Evolutionary conservation across 192 early-diverging fungal genomes (phyloP), one percentile per base, ranked within the genome.

Genomic region (Umbelopsis ramanniana): DNA sequence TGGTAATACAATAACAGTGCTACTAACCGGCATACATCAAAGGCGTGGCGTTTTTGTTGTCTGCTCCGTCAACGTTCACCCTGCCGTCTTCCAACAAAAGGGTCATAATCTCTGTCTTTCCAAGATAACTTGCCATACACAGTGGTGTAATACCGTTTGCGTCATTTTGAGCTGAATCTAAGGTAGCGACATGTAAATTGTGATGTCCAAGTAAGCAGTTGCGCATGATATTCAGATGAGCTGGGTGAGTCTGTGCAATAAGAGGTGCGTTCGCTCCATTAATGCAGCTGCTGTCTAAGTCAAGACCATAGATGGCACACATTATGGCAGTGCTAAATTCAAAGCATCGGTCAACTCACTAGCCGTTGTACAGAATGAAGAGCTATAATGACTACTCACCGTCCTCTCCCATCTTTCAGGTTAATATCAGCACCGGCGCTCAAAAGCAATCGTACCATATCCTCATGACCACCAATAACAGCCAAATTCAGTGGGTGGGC

Each of bases 11-110:
- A 35, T 10, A 10, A 15, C 15, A 2, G 29, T 9, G 38, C 21
- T 24, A 72, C 73, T 78, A 81, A 87, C 86, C 86, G 22, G 89
- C 89, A 79, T 91, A 91, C 89, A 91, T 91, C 19, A 91, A 60
- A 1, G 89, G 86, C 7, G 89, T 88, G 7, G 89, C 89, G 14
- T 87, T 86, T 72, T 90, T 91, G 46, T 81, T 80, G 60, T 91
- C 89, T 1, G 80, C 75, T 1, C 82, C 83, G 74, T 91, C 82
- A 21, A 89, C 88, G 76, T 87, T 82, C 4, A 89, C 88, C 24
- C 83, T 75, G 0, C 89, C 89, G 50, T 83, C 86, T 52, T 90
- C 89, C 57, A 91, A 68, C 46, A 91, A 71, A 43, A 86, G 74
- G 23, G 71, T 69, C 35, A 89, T 84, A 8, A 90, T 79, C 33